Percentiles rank a stretch among this genome's conserved stretches.
Conservation (phyloP, 2,329 filamentous ascomycete species). For the Huntiella savannae region DNA sequence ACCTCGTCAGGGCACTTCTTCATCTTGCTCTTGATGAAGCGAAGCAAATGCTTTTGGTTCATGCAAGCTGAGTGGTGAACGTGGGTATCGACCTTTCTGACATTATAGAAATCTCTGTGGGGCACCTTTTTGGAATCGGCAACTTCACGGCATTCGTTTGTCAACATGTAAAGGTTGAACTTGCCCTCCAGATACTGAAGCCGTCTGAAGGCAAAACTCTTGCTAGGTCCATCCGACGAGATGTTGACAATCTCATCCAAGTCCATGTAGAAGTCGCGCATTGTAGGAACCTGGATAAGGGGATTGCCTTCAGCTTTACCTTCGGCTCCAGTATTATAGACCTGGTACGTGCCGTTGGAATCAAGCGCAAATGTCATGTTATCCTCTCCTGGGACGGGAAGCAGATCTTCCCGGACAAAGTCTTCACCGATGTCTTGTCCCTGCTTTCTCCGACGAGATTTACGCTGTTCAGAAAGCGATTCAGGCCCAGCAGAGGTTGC, state of each 20-base stretch:
- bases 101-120: constrained; percentile 97
- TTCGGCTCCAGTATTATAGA: constrained; percentile 50
- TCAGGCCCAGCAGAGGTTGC: constrained; percentile 10
- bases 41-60: constrained; percentile 96
- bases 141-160: constrained; percentile 96
- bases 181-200: constrained; percentile 93
- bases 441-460: constrained; percentile 42
- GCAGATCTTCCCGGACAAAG: constrained; percentile 61
- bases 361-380: constrained; percentile 65
- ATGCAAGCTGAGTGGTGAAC: constrained; percentile 98
- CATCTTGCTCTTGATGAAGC: constrained; percentile 99
- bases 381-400: constrained; percentile 52
- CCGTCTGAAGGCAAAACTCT: constrained; percentile 89
- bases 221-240: constrained; percentile 89
- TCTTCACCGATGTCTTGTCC: constrained; percentile 84
- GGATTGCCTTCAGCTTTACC: constrained; percentile 41
- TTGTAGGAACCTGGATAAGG: constrained; percentile 67
- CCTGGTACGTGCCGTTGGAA: constrained; percentile 73
- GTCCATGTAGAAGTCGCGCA: constrained; percentile 92
- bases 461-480: constrained; percentile 15
- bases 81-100: constrained; percentile 95
- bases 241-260: constrained; percentile 69
- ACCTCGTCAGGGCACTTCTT: constrained; percentile 93
- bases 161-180: constrained; percentile 79
- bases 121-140: constrained; percentile 96